A percentile compares a stretch with the other conserved stretches of the same genome.
Conservation (phyloP, 2,329 filamentous ascomycete genomes). For the Leptographium radiaticola region DNA sequence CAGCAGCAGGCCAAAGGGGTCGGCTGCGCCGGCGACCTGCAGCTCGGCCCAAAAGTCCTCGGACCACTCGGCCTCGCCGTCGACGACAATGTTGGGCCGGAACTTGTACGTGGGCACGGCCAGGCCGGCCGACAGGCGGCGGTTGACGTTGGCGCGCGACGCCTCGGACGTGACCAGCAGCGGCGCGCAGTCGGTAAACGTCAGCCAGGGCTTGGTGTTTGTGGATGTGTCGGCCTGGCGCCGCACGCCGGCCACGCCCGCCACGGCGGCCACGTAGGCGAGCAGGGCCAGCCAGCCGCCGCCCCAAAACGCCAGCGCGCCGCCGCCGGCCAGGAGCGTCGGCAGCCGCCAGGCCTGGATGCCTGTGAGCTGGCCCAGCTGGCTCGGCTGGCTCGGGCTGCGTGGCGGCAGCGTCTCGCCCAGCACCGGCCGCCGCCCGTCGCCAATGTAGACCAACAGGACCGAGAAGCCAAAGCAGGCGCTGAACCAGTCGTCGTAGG, state of each 20-base stretch:
- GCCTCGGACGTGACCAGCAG: slow-evolving; percentile 59
- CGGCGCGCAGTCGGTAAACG: slow-evolving; percentile 49
- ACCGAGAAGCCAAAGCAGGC: slow-evolving; percentile 49
- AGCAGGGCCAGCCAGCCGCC: slow-evolving; percentile 23
- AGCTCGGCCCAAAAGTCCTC: slow-evolving; percentile 64
- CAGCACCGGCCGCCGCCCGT: slow-evolving; percentile 44
- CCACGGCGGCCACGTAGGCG: slow-evolving; percentile 16
- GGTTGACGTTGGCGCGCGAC: slow-evolving; percentile 55
- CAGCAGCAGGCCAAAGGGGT: slow-evolving; percentile 31
- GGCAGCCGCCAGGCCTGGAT: neutral
- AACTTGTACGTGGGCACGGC: slow-evolving; percentile 54
- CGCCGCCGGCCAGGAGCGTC: neutral
- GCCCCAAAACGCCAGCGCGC: slow-evolving; percentile 17
- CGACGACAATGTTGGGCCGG: slow-evolving; percentile 59
- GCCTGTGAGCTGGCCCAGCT: neutral
- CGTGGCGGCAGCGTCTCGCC: slow-evolving; percentile 38
- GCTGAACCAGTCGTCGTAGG: slow-evolving; percentile 54
- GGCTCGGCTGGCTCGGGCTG: too few relatives aligned
- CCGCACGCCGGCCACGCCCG: neutral
- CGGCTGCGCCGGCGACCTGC: slow-evolving; percentile 26
- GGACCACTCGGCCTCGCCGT: slow-evolving; percentile 46
- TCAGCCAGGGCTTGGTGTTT: slow-evolving; percentile 7
- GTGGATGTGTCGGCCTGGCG: neutral
- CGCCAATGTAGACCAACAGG: slow-evolving; percentile 52
- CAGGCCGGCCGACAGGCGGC: slow-evolving; percentile 33